Evolutionary conservation across 1,284 basidiomycete species (phyloP), one percentile per base, ranked within the genome.

Genomic region (Pseudozyma tsukubaensis): DNA sequence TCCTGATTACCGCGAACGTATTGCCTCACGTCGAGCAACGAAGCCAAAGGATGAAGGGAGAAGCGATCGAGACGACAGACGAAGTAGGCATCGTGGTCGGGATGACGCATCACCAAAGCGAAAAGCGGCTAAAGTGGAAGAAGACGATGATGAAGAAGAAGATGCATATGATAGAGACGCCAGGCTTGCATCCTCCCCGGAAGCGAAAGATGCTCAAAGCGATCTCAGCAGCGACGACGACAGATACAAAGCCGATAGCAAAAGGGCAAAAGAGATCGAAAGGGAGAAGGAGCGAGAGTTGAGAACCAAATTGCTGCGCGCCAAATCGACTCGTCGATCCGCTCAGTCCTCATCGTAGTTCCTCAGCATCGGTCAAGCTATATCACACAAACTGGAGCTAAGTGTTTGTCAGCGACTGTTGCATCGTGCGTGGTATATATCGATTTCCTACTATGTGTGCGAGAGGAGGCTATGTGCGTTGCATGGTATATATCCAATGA

Each of bases 1-100:
- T 3, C 72, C 72, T 4, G 72, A 75, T 50, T 75, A 75, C 37
- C 70, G 69, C 14, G 47, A 35, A 14, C 47, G 47, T 52, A 40
- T 14, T 42, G 42, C 42, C 18, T 9, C 19, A 16, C 14, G 8
- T n/a, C 37, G 48, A 18, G 16, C 16, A 19, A 7, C 37, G 24
- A 39, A 13, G n/a, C 37, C 34, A 9, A 7, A 16, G 8, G 10
- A 14, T 14, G 24, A n/a, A 24, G 18, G 4, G n/a, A 34, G n/a
- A 35, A 8, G 51, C 34, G 40, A 43, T 43, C 12, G 7, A n/a
- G 40, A 43, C 16, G 9, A 10, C 7, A 10, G 40, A 8, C 19
- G 3, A 4, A 32, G 34, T 24, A 42, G 34, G n/a, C 16, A 34
- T 32, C 14, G 29, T 32, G 8, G 11, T 21, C 5, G 14, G 13